A percentile compares a stretch with the other conserved stretches of the same genome.
Evolutionary conservation across 495 filamentous ascomycete genomes (phyloP).

Genomic region (Mytilinidion resinicola): DNA sequence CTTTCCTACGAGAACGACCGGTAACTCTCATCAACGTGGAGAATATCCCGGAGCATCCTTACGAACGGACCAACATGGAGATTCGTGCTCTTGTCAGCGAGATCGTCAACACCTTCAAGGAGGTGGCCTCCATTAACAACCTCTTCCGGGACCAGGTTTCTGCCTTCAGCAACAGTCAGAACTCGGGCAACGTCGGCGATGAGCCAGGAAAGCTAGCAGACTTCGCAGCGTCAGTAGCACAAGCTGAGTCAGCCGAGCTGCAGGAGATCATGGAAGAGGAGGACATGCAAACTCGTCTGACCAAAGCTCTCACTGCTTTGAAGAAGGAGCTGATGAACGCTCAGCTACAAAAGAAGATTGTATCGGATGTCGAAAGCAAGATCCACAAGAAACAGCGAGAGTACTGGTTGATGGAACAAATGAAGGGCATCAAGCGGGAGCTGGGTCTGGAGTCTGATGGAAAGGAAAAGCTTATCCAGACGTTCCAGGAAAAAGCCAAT

Average conservation of each 20-base stretch:
- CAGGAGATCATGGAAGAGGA: slow-evolving; percentile 88
- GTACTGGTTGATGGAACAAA: slow-evolving; percentile 99
- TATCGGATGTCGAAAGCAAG: slow-evolving; percentile 94
- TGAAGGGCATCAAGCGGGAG: slow-evolving; percentile 97
- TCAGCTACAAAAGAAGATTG: slow-evolving; percentile 93
- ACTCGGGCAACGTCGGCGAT: slow-evolving; percentile 85
- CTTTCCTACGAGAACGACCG: slow-evolving; percentile 82
- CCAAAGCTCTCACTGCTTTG: slow-evolving; percentile 81
- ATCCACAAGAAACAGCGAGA: slow-evolving; percentile 97
- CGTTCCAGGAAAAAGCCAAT: slow-evolving; percentile 81
- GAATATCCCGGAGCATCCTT: slow-evolving; percentile 79
- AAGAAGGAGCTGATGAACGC: slow-evolving; percentile 99
- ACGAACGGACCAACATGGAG: slow-evolving; percentile 73
- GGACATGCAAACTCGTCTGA: slow-evolving; percentile 82
- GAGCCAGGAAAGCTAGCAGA: slow-evolving; percentile 94
- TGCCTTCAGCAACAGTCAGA: slow-evolving; percentile 91
- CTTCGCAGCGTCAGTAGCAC: slow-evolving; percentile 91
- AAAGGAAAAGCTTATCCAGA: slow-evolving; percentile 95
- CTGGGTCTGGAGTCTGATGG: slow-evolving; percentile 95
- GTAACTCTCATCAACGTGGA: slow-evolving; percentile 93
- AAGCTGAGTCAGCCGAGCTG: slow-evolving; percentile 82
- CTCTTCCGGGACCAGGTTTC: slow-evolving; percentile 98
- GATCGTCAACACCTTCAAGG: slow-evolving; percentile 97
- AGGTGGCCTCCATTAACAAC: slow-evolving; percentile 85
- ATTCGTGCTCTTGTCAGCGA: slow-evolving; percentile 91